Conservation (phyloP, 2,329 filamentous ascomycete species). For the Cordyceps tenuipes region DNA sequence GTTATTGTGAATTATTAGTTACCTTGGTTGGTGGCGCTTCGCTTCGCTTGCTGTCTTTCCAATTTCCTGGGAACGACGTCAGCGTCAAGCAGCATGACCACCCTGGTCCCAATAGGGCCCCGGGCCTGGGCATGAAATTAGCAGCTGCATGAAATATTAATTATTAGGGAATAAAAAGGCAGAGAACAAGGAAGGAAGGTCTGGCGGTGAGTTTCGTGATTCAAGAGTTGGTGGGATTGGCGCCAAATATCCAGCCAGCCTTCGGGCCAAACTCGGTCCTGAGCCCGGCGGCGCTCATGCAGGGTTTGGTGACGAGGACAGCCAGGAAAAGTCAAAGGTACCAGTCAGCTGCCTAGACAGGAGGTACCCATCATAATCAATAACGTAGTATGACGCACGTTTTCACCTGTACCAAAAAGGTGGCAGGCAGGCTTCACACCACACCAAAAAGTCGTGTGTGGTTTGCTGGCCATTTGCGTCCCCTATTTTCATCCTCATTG, state of each 20-base stretch:
- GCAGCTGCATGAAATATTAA: not conserved
- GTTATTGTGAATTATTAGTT: too few relatives aligned
- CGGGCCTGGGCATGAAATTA: not conserved
- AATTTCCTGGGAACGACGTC: not conserved
- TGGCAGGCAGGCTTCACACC: not conserved
- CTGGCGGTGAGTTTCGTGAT: constrained; percentile 8
- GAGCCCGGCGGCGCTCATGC: not conserved
- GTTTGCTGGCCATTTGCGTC: not conserved
- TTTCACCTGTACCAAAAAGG: not conserved
- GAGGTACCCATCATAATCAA: not conserved
- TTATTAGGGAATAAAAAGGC: not conserved
- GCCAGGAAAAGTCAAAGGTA: not conserved
- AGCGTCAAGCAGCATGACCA: not conserved
- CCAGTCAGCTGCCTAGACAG: not conserved
- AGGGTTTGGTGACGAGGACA: not conserved
- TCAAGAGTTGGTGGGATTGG: not conserved
- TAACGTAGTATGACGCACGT: not conserved
- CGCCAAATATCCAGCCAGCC: not conserved
- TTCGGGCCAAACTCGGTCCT: constrained; percentile 11
- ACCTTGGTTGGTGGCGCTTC: not conserved
- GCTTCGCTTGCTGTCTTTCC: not conserved
- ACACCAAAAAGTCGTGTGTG: not conserved
- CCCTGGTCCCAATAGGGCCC: not conserved
- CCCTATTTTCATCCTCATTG: not conserved
- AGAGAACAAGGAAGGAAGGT: not conserved